Evolutionary conservation across 2,329 filamentous ascomycete genomes (phyloP), one percentile per base, ranked within the genome.

Genomic region (Penicillium sp.): DNA sequence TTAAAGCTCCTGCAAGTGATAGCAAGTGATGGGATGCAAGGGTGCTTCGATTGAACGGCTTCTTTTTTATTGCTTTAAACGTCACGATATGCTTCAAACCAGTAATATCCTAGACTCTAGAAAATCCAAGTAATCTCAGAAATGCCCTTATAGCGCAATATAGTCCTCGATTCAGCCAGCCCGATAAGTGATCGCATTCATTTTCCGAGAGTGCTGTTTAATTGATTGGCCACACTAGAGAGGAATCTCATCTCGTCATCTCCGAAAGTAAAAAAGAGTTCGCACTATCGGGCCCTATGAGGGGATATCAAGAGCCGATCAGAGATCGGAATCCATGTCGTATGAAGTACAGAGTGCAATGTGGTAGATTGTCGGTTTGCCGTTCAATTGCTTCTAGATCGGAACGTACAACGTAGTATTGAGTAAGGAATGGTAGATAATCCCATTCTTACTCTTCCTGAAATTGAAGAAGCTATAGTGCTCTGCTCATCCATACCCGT

Each of bases 1-100:
- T 51, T 67, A 61, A 61, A 68, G 63, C 56, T 66, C 58, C 51
- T 54, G 51, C 51, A 66, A 62, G 63, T 66, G 61, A 66, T 67
- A 35, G 56, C 54, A 62, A 56, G 52, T 43, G 44, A 50, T 49
- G 36, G 31, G 19, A 45, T 35, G 28, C 6, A 50, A 31, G 35
- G 35, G 45, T 40, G 36, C 35, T 44, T 38, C 50, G 55, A 54
- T 45, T 52, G 31, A 53, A 57, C 54, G 37, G 50, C 36, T 36
- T 48, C 42, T 51, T 51, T 35, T 44, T 44, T 35, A 44, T 46
- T 54, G 37, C 50, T 53, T 48, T 36, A 3, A 11, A 55, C 47
- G 41, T 55, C 53, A 51, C 22, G 47, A 43, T 30, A 30, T 43
- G 10, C 25, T 48, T 35, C 35, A 25, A 35, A 25, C 14, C 22